Conservation (phyloP, 2,329 filamentous ascomycete genomes). For the Pyrenochaeta sp. region DNA sequence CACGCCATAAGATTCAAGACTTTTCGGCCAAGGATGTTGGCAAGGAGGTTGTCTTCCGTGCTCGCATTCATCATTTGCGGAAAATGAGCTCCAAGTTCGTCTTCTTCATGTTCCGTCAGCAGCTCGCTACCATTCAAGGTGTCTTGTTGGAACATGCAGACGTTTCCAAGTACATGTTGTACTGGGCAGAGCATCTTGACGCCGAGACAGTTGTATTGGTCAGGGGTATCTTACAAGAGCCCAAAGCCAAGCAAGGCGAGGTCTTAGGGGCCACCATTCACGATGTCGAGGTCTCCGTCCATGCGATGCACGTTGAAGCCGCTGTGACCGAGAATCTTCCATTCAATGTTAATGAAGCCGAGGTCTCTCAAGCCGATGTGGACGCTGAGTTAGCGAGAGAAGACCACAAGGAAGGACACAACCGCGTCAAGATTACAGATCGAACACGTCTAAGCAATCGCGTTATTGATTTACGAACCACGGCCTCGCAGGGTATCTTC, state of each 20-base stretch:
- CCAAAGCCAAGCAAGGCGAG: constrained; percentile 70
- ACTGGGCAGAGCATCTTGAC: constrained; percentile 85
- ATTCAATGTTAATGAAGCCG: constrained; percentile 75
- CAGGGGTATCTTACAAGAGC: constrained; percentile 75
- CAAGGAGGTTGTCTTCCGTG: constrained; percentile 71
- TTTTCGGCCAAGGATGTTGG: constrained; percentile 64
- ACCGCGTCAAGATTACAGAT: constrained; percentile 71
- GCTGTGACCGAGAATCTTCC: constrained; percentile 69
- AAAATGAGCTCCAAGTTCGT: constrained; percentile 83
- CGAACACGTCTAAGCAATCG: constrained; percentile 80
- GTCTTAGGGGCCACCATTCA: constrained; percentile 80
- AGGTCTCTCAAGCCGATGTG: constrained; percentile 66
- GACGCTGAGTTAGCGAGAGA: constrained; percentile 60
- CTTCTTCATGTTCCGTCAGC: constrained; percentile 87
- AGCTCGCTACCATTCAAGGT: constrained; percentile 83
- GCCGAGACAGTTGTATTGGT: constrained; percentile 82
- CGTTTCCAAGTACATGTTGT: constrained; percentile 78
- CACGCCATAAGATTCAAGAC: constrained; percentile 60
- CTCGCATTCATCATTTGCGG: constrained; percentile 79
- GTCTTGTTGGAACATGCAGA: constrained; percentile 72
- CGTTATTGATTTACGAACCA: constrained; percentile 85
- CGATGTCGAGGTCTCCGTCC: constrained; percentile 77
- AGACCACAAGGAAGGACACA: constrained; percentile 64
- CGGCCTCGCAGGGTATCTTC: constrained; percentile 86
- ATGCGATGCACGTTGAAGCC: constrained; percentile 69